Base-by-base conservation (phyloP, 345 rosid species). In the Cardamine occulta region DNA sequence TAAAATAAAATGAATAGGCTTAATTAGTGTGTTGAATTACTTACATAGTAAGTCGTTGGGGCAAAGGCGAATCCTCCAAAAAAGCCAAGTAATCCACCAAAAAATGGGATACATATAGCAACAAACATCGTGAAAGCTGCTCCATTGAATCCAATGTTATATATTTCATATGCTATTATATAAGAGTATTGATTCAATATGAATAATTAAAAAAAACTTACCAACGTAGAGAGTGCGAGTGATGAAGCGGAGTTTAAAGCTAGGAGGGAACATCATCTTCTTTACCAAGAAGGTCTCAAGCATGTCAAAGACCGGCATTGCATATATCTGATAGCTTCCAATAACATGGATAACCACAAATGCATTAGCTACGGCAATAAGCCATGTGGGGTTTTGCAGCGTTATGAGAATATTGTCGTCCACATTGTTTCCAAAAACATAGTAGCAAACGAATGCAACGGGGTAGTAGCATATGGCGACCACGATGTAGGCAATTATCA, bases 1-100 rank as follows among this genome's bases (percentile, higher is more conserved):
- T 21, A 0, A 58, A 2, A 23, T 14, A 39, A 51, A 29, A 51
- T 9, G 8, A 37, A 19, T 29, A 34, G 0, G 8, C 8, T 37
- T 9, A 34, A 19, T 48, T 44, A 39, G n/a, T 23, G 42, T 12
- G 7, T 15, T 5, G 13, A 24, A 6, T 12, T 45, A 29, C 84
- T 84, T 83, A 93, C 96, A 23, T 66, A 93, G 76, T 88, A 93
- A 35, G 93, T 78, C 32, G 93, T 88, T 26, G 97, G 93, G 24
- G 98, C 96, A 13, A 93, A 87, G 12, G 93, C 97, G 32, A 91
- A 84, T 66, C 98, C 98, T 83, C 97, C 97, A 3, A 93, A 88
- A 81, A 93, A 91, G 11, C 92, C 91, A 14, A 91, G 88, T 29
- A 93, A 78, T 14, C 89, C 87, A 56, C 93, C 91, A 45, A 93